Evolutionary conservation across 768 basidiomycete species (phyloP), one percentile per base, ranked within the genome.

Genomic region (Symmetrospora coprosmae): DNA sequence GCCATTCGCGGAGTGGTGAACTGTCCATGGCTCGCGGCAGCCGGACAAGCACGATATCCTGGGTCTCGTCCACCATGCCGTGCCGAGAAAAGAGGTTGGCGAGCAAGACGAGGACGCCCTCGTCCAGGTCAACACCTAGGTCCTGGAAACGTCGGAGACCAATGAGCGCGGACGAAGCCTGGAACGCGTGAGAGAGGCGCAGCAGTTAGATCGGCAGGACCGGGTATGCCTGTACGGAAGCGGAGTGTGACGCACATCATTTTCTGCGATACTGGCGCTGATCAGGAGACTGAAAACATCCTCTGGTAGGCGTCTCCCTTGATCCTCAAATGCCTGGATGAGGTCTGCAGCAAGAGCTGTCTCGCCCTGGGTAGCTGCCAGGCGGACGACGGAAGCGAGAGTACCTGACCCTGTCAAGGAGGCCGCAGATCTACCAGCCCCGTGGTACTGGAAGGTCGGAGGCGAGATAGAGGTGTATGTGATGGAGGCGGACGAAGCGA

Each of bases 51-150:
- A 58, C 47, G 34, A 31, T 43, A 1, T 71, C 49, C 71, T 16
- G 85, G 85, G n/a, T 74, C 85, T 40, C 77, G 78, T 50, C 81
- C 84, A 7, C 60, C 80, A 86, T 70, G 68, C 85, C 68, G 84
- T 83, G 68, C 72, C 74, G 50, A 72, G 86, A 71, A 86, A 84
- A 2, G 73, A 73, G 38, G 83, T 25, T 34, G 2, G 80, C 77
- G 84, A 86, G 69, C 82, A 86, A 74, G 72, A 73, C 9, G 74
- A 86, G 14, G 21, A 52, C 46, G 33, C 50, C 34, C 63, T 62
- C 39, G 31, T 52, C 40, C 21, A 60, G 37, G 1, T 23, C 28
- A 17, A 23, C 4, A 37, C 40, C 37, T 11, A 30, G 8, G 4
- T n/a, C 13, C n/a, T 23, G n/a, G 27, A 58, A 16, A 16, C 11